Evolutionary conservation across 495 filamentous ascomycete species (phyloP).

Genomic region (Halenospora varia): DNA sequence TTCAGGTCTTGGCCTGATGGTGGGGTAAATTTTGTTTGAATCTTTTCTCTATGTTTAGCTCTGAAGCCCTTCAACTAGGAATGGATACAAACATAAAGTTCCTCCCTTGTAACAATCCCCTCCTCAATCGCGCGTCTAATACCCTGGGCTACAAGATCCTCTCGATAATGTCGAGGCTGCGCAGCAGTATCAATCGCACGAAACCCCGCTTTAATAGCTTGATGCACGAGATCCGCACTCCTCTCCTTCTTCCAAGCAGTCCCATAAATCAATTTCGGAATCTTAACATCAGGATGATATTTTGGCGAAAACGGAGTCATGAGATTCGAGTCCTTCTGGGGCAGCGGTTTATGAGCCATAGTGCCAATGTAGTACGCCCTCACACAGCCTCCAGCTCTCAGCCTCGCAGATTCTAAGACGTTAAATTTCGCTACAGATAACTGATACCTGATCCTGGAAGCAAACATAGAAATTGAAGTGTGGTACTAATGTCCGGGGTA

Average conservation of each 20-base stretch:
- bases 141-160: conserved; percentile 64
- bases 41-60: conserved; percentile 35
- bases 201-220: conserved; percentile 69
- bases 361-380: no score
- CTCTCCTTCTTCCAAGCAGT: conserved; percentile 84
- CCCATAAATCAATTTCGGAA: conserved; percentile 69
- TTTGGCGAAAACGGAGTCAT: conserved; percentile 1
- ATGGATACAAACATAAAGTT: conserved; percentile 52
- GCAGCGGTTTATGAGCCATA: no score
- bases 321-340: no score
- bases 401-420: no score
- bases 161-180: conserved; percentile 75
- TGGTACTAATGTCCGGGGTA: no score
- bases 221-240: conserved; percentile 62
- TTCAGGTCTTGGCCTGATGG: conserved; percentile 53
- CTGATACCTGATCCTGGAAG: no score
- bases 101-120: conserved; percentile 51
- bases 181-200: conserved; percentile 73
- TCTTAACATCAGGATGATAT: conserved; percentile 20
- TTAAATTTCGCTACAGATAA: no score
- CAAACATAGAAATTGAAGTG: no score
- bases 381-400: no score
- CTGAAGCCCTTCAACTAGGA: neutral
- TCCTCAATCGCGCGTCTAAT: conserved; percentile 54
- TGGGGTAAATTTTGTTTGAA: conserved; percentile 81